phyloP scores from a whole-genome alignment of 495 filamentous ascomycete species.

The Penicillium cataractarum region DNA sequence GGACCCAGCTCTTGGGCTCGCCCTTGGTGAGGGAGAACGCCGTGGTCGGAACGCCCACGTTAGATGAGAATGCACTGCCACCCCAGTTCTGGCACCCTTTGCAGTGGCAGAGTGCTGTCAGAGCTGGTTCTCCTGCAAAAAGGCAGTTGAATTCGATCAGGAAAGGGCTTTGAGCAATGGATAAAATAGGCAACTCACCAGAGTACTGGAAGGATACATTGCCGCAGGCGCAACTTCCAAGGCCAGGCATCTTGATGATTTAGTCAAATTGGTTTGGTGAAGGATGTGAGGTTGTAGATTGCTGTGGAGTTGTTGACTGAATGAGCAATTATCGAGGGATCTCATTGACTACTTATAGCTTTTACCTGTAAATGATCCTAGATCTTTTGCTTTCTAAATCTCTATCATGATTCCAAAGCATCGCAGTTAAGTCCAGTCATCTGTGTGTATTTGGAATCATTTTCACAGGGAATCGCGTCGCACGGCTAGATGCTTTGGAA shows the following conservation, averaged over 20 bases:
- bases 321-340: not conserved
- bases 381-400: not conserved
- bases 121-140: not conserved
- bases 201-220: not conserved
- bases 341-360: not conserved
- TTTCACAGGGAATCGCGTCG: not conserved
- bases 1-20: not conserved
- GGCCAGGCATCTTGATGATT: not conserved
- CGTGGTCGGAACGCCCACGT: not conserved
- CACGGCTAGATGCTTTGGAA: not conserved
- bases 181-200: not conserved
- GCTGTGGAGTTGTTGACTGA: not conserved
- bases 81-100: not conserved
- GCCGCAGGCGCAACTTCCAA: not conserved
- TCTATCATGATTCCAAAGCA: not conserved
- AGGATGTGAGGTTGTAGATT: not conserved
- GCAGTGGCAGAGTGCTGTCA: not conserved
- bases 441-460: not conserved
- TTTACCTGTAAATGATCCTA: not conserved
- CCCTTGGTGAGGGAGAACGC: not conserved
- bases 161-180: not conserved
- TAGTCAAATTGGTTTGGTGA: not conserved
- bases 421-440: not conserved
- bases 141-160: not conserved
- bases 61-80: not conserved